These are phyloP conservation scores for Lodderomyces theae DNA, from an alignment of 1,139 yeast species.

Conservation along the genomic window DNA sequence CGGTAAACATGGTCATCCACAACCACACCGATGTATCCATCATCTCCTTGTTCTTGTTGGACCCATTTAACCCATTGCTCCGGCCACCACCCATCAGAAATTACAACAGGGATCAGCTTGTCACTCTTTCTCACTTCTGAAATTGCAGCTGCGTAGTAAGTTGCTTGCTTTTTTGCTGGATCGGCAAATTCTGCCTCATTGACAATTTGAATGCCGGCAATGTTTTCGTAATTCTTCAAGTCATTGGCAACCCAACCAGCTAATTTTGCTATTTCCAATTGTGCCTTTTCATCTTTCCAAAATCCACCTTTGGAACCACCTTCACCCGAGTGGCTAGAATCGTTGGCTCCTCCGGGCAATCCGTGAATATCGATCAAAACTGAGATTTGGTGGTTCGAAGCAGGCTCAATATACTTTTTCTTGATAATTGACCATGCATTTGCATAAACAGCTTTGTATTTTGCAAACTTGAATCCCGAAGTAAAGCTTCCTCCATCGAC, in stretches of 20 bases:
- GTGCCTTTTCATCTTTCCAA: slow-evolving; percentile 52
- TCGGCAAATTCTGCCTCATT: slow-evolving; percentile 75
- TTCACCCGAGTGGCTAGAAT: slow-evolving; percentile 79
- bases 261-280: slow-evolving; percentile 47
- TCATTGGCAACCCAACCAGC: slow-evolving; percentile 64
- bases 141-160: slow-evolving; percentile 69
- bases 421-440: slow-evolving; percentile 69
- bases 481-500: slow-evolving; percentile 62
- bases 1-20: slow-evolving; percentile 86
- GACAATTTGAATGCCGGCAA: slow-evolving; percentile 78
- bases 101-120: slow-evolving; percentile 60
- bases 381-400: slow-evolving; percentile 58
- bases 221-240: slow-evolving; percentile 55
- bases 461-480: slow-evolving; percentile 59
- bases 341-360: slow-evolving; percentile 84
- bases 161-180: slow-evolving; percentile 46
- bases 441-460: slow-evolving; percentile 53
- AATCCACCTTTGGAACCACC: slow-evolving; percentile 52
- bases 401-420: slow-evolving; percentile 50
- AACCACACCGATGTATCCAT: slow-evolving; percentile 55
- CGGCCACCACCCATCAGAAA: slow-evolving; percentile 95
- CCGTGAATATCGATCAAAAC: slow-evolving; percentile 86
- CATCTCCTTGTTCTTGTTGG: slow-evolving; percentile 36
- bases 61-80: slow-evolving; percentile 76
- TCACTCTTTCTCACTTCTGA: slow-evolving; percentile 58